Base-by-base conservation (phyloP, 2,329 filamentous ascomycete species). In the Phaeosphaeriaceae sp. region DNA sequence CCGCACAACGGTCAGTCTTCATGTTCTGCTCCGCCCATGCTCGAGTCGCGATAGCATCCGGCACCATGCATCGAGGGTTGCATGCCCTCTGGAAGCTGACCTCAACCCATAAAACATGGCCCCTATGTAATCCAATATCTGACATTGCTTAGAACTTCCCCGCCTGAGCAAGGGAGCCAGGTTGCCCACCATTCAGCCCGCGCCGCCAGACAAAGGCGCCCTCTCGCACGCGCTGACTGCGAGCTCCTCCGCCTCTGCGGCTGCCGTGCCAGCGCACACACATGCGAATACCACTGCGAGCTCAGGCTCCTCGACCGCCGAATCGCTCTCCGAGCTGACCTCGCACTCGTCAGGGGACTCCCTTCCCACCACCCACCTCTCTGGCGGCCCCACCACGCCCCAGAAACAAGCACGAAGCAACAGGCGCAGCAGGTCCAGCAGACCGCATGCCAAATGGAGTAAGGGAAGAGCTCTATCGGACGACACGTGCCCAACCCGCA, bases 331-430 rank as follows among this genome's bases (percentile, higher is more conserved):
- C 61, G 72, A 71, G 66, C 53, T 72, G 70, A 72, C 71, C 48
- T 70, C 71, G 55, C 68, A 68, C 44, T 71, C 69, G 57, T 72
- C 70, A 48, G 66, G 69, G 61, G 68, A 67, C 56, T 71, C 71
- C 55, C 67, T 68, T 56, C 70, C 69, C 49, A 56, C 65, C 50
- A 66, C 67, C 51, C 65, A 58, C 36, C 58, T 57, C 63, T 66
- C 63, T 60, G 65, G 59, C 61, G 60, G 60, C 47, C 56, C 64
- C 31, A 68, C 59, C 51, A 65, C 70, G 49, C 65, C 65, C 55
- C 71, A 66, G 59, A 75, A 71, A 62, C 68, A 66, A 52, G 54
- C 65, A 57, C 70, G 68, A 50, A 69, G 55, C 60, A 59, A 63
- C 50, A 60, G 70, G 57, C 70, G 69, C 58, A 63, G 62, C 58